Base-by-base conservation (phyloP, 2,329 filamentous ascomycete species). In the Alternaria gansuensis region DNA sequence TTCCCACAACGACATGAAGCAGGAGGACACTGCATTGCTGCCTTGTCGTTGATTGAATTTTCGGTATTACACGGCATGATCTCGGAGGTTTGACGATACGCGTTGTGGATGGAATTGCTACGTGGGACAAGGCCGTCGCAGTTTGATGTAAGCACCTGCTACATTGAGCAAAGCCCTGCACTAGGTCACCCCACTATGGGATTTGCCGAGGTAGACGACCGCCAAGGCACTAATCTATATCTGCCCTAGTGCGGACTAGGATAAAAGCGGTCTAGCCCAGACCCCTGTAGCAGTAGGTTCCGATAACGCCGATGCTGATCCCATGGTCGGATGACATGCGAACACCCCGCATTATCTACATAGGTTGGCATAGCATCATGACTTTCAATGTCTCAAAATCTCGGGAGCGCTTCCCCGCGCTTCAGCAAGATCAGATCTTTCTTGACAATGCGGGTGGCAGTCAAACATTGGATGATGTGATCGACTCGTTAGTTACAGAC, bases 391-490 rank as follows among this genome's bases (percentile, higher is more conserved):
- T 91, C 48, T 70, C 81, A 8, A 78, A 80, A 48, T 82, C 84
- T 29, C 83, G 88, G 59, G 80, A 82, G 60, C 81, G 83, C 53
- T 93, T 93, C 79, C 90, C 90, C 33, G 88, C 90, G 13, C 76
- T 93, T 37, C 77, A 83, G 39, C 82, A 87, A 59, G 81, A 87
- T 45, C 89, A 92, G 69, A 82, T 93, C 49, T 92, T 85, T 73
- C 85, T 93, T 65, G 90, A 94, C 72, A 93, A 93, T 72, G 91
- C 90, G 10, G 90, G 90, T 17, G 90, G 90, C 36, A 91, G 87
- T 70, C 90, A 93, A 70, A 83, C 86, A 1, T 78, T 93, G 3
- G 85, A 84, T 26, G 80, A 83, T 14, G 91, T 91, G 14, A 87
- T 89, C 57, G 84, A 90, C 54, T 83, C 85, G 87, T 90, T 74